Percentiles rank a stretch among this genome's conserved stretches.
phyloP scores from a whole-genome alignment of 2,329 filamentous ascomycete species.

The Aspergillus ruber region DNA sequence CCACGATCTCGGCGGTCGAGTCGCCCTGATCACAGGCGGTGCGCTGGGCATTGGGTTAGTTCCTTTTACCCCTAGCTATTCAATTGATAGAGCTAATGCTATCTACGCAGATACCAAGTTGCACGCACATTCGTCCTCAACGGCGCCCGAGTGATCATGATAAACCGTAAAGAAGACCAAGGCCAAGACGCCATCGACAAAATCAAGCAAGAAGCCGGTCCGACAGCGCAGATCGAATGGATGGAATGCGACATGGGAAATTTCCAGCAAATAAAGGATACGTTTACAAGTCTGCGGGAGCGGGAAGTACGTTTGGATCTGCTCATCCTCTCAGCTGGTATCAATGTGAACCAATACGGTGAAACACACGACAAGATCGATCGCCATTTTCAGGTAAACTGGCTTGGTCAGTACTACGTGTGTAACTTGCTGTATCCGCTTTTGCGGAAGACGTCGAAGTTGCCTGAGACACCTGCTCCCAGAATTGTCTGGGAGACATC shows the following conservation, averaged over 20 bases:
- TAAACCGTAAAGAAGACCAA: constrained; percentile 10
- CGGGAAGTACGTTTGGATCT: constrained; percentile 36
- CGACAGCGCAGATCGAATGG: constrained; percentile 34
- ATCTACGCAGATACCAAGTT: constrained; percentile 4
- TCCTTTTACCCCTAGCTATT: background rate
- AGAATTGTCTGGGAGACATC: constrained; percentile 39
- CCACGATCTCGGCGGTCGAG: constrained; percentile 28
- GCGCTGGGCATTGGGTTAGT: constrained; percentile 31
- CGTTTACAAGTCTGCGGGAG: constrained; percentile 32
- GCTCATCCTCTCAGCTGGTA: constrained; percentile 40
- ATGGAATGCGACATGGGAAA: constrained; percentile 38
- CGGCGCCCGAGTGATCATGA: constrained; percentile 8
- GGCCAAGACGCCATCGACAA: constrained; percentile 24
- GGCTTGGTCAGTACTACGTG: constrained; percentile 41
- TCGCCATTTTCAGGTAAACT: constrained; percentile 40
- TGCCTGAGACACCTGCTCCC: constrained; percentile 28
- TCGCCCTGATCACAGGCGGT: constrained; percentile 36
- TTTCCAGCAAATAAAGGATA: constrained; percentile 31
- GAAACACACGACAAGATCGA: constrained; percentile 33
- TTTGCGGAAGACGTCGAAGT: constrained; percentile 35
- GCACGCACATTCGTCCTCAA: constrained; percentile 9
- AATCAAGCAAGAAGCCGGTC: constrained; percentile 23
- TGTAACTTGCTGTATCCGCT: constrained; percentile 40
- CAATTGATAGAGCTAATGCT: background rate
- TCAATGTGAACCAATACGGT: constrained; percentile 37